Conservation (phyloP, 2,329 filamentous ascomycete species). For the Microdochium nivale region DNA sequence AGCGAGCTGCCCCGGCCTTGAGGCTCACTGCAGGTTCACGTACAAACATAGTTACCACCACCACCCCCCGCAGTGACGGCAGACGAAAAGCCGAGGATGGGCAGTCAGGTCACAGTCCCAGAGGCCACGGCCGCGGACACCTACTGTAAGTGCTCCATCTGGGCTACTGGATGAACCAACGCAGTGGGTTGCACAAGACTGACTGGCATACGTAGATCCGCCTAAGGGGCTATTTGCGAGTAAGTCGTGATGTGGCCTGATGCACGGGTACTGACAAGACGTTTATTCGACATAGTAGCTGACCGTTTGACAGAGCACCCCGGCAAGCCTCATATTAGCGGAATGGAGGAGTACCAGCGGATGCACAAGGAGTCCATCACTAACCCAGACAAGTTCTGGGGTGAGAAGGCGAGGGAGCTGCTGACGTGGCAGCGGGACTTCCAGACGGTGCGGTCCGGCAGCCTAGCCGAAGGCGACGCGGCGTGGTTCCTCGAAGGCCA, state of each 20-base stretch:
- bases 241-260: slow-evolving; percentile 29
- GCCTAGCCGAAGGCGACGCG: slow-evolving; percentile 69
- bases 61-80: too few relatives aligned
- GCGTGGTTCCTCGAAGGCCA: slow-evolving; percentile 93
- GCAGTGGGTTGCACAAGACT: background rate
- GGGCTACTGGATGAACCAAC: too few relatives aligned
- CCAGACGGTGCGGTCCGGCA: slow-evolving; percentile 75
- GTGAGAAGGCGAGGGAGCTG: slow-evolving; percentile 72
- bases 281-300: slow-evolving; percentile 4
- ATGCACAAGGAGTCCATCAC: slow-evolving; percentile 80
- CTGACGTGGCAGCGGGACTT: slow-evolving; percentile 89
- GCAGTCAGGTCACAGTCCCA: background rate
- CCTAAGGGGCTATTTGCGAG: slow-evolving; percentile 60
- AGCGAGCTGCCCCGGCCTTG: background rate
- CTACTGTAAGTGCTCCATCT: background rate
- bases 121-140: background rate
- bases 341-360: slow-evolving; percentile 57
- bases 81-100: background rate
- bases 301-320: slow-evolving; percentile 49
- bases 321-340: slow-evolving; percentile 57
- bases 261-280: too few relatives aligned
- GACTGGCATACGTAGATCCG: slow-evolving; percentile 35
- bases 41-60: background rate
- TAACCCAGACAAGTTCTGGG: slow-evolving; percentile 87
- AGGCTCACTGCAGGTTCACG: background rate